Conservation (phyloP, 305 asterid species). For the Fraxinus greggii region DNA sequence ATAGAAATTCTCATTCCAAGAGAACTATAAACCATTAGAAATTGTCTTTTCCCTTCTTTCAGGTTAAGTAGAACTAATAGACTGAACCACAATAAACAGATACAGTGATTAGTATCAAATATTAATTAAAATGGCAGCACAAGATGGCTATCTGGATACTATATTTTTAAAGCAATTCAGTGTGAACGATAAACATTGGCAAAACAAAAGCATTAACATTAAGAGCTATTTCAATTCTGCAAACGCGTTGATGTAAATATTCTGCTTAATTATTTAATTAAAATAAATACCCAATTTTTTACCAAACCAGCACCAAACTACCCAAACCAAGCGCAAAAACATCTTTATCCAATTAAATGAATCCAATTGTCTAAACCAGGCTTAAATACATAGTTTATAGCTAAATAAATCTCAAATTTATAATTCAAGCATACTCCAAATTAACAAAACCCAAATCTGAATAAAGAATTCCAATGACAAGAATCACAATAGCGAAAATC, state of each 20-base stretch:
- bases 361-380: conserved; percentile 14
- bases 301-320: conserved; percentile 25
- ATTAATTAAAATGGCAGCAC: not conserved
- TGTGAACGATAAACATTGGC: not conserved
- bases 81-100: not conserved
- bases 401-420: conserved; percentile 22
- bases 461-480: not conserved
- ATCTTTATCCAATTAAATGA: conserved; percentile 18
- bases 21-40: not conserved
- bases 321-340: not conserved
- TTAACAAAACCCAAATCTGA: conserved; percentile 15
- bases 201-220: conserved; percentile 2
- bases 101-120: not conserved
- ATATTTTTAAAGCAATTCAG: conserved; percentile 8
- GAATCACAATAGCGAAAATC: conserved; percentile 18
- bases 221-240: not conserved
- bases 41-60: not conserved
- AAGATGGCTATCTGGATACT: not conserved
- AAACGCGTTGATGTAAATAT: not conserved
- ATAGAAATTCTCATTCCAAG: not conserved
- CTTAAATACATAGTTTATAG: conserved; percentile 8
- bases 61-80: not conserved
- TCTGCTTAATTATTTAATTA: not conserved
- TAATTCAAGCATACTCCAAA: conserved; percentile 6
- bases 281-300: conserved; percentile 6